A percentile compares a stretch with the other conserved stretches of the same genome.
phyloP scores from a whole-genome alignment of 352 stramenopile genomes.

The Phytophthora lateralis region DNA sequence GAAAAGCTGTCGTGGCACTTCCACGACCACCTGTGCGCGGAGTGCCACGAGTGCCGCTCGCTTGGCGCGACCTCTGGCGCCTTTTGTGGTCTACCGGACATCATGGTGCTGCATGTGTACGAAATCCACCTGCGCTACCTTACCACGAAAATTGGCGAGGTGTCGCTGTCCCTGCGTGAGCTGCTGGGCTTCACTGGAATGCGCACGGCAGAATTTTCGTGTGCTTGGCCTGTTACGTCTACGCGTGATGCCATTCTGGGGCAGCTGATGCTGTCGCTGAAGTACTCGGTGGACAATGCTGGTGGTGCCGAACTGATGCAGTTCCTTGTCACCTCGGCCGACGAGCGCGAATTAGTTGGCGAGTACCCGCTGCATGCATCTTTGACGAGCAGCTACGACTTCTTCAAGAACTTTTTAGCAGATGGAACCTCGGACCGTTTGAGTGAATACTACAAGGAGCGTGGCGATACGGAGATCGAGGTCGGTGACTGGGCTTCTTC shows the following conservation, averaged over 20 bases:
- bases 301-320: conserved; percentile 50
- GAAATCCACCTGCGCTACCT: conserved; percentile 85
- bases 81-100: conserved; percentile 78
- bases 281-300: conserved; percentile 67
- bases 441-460: conserved; percentile 69
- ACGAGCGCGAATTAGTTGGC: conserved; percentile 69
- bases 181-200: conserved; percentile 79
- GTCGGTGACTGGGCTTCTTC: conserved; percentile 66
- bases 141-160: conserved; percentile 84
- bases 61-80: conserved; percentile 62
- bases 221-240: conserved; percentile 76
- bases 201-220: conserved; percentile 57
- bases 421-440: conserved; percentile 54
- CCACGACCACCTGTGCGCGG: conserved; percentile 71
- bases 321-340: conserved; percentile 73
- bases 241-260: conserved; percentile 69
- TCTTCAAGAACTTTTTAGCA: conserved; percentile 75
- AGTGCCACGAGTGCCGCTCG: conserved; percentile 70
- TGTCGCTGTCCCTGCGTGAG: conserved; percentile 75
- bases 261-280: conserved; percentile 68
- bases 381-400: conserved; percentile 54
- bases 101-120: conserved; percentile 85
- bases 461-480: conserved; percentile 78
- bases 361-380: conserved; percentile 69
- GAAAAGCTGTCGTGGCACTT: conserved; percentile 83